Evolutionary conservation across 2,329 filamentous ascomycete genomes (phyloP).

Genomic region (Acrocalymma vagum): DNA sequence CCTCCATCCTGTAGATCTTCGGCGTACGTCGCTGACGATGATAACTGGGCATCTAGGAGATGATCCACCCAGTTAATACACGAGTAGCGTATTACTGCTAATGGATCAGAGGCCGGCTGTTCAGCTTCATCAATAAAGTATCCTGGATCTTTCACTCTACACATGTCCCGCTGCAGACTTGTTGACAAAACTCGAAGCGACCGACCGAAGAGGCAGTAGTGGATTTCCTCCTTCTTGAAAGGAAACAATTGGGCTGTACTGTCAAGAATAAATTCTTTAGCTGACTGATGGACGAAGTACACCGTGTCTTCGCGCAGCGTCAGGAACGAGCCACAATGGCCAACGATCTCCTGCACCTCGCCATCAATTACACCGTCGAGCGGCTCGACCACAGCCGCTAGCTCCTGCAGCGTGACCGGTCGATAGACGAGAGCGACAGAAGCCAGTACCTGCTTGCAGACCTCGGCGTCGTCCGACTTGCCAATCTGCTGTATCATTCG

Average conservation of each 20-base stretch:
- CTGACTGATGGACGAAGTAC: conserved; percentile 50
- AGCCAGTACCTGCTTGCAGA: conserved; percentile 48
- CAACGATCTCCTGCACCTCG: conserved; percentile 20
- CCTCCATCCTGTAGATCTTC: conserved; percentile 8
- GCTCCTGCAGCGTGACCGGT: conserved; percentile 48
- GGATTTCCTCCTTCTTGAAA: not conserved
- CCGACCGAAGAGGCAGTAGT: not conserved
- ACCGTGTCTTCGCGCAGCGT: conserved; percentile 2
- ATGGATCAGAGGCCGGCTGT: conserved; percentile 27
- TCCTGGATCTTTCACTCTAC: conserved; percentile 19
- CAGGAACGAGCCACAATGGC: conserved; percentile 43
- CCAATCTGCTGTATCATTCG: conserved; percentile 49
- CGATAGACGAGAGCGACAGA: conserved; percentile 39
- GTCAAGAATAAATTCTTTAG: not conserved
- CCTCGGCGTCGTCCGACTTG: conserved; percentile 29
- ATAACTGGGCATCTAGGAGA: conserved; percentile 23
- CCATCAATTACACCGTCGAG: conserved; percentile 10
- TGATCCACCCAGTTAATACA: conserved; percentile 46
- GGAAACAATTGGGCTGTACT: not conserved
- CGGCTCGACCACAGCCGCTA: conserved; percentile 30
- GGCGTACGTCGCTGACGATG: not conserved
- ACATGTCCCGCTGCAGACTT: not conserved
- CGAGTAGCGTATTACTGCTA: conserved; percentile 28
- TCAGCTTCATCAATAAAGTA: conserved; percentile 23
- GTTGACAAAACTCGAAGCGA: conserved; percentile 11